Percentiles rank a stretch among this genome's conserved stretches.
Conservation (phyloP, 2,329 filamentous ascomycete genomes). For the Aspergillus sp. region DNA sequence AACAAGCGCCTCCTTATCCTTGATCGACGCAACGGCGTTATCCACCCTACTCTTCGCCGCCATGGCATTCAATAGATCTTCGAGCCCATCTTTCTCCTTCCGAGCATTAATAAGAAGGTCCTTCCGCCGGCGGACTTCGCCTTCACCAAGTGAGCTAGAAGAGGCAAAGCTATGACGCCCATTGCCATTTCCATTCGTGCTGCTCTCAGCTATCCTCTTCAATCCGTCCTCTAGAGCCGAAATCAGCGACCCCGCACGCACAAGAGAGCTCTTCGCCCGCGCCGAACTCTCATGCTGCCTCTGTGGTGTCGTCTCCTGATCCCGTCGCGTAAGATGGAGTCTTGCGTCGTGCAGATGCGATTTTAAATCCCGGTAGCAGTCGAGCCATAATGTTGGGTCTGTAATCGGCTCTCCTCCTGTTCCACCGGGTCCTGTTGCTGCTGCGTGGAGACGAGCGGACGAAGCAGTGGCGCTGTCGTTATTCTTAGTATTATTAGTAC, state of each 20-base stretch:
- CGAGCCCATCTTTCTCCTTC: slow-evolving; percentile 63
- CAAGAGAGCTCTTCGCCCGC: slow-evolving; percentile 59
- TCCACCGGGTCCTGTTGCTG: slow-evolving; percentile 40
- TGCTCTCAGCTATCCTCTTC: slow-evolving; percentile 32
- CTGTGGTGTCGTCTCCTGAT: slow-evolving; percentile 59
- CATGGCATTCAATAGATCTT: slow-evolving; percentile 60
- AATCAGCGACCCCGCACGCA: slow-evolving; percentile 57
- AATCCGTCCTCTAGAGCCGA: slow-evolving; percentile 58
- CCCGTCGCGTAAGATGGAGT: slow-evolving; percentile 58
- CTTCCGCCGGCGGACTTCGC: slow-evolving; percentile 58
- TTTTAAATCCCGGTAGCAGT: slow-evolving; percentile 61
- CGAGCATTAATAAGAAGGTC: slow-evolving; percentile 58
- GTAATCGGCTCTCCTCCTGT: slow-evolving; percentile 36
- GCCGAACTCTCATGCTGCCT: slow-evolving; percentile 63
- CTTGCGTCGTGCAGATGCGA: slow-evolving; percentile 60
- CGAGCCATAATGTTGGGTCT: slow-evolving; percentile 61
- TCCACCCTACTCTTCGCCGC: slow-evolving; percentile 50
- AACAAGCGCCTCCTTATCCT: slow-evolving; percentile 47
- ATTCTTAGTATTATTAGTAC: slow-evolving; percentile 7
- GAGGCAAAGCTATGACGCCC: neutral
- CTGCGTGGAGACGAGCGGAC: slow-evolving; percentile 43
- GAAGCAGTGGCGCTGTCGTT: slow-evolving; percentile 23
- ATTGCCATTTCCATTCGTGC: neutral
- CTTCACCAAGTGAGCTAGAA: slow-evolving; percentile 53
- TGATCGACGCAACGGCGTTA: slow-evolving; percentile 45